These are phyloP conservation scores for Niebla homalea DNA, from an alignment of 495 filamentous ascomycete genomes.

Conservation along the genomic window DNA sequence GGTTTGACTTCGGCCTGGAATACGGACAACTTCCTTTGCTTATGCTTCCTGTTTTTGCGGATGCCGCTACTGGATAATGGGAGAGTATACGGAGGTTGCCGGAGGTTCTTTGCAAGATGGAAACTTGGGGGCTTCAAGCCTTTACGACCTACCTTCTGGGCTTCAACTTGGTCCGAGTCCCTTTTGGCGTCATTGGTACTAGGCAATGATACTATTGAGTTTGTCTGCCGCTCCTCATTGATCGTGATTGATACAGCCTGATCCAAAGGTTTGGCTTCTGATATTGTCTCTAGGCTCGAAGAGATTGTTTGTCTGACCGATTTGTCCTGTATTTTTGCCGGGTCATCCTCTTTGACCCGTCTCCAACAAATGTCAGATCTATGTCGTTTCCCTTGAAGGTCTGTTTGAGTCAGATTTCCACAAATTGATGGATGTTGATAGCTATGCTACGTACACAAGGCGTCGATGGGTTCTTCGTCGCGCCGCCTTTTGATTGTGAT, in stretches of 20 bases:
- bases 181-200: too few species aligned
- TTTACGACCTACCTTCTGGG: too few species aligned
- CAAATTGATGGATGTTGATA: too few species aligned
- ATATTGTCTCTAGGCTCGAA: too few species aligned
- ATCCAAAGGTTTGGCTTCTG: too few species aligned
- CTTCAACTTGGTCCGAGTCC: too few species aligned
- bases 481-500: constrained; percentile 44
- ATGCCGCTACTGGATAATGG: constrained; percentile 1
- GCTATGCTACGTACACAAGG: constrained; percentile 33
- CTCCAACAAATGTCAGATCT: constrained; percentile 10
- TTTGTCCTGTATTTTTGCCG: too few species aligned
- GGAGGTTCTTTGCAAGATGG: constrained; percentile 11
- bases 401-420: neutral
- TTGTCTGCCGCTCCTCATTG: too few species aligned
- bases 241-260: too few species aligned
- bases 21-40: constrained; percentile 11
- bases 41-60: constrained; percentile 9
- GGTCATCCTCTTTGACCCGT: neutral
- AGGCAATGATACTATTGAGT: neutral
- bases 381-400: constrained; percentile 9
- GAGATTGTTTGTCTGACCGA: too few species aligned
- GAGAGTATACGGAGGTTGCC: neutral
- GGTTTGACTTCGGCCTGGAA: constrained; percentile 10
- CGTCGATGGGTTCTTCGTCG: constrained; percentile 42
- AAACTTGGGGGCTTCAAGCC: constrained; percentile 11